A percentile compares a stretch with the other conserved stretches of the same genome.
Evolutionary conservation across 495 filamentous ascomycete species (phyloP).

Genomic region (Filosporella fistucella): DNA sequence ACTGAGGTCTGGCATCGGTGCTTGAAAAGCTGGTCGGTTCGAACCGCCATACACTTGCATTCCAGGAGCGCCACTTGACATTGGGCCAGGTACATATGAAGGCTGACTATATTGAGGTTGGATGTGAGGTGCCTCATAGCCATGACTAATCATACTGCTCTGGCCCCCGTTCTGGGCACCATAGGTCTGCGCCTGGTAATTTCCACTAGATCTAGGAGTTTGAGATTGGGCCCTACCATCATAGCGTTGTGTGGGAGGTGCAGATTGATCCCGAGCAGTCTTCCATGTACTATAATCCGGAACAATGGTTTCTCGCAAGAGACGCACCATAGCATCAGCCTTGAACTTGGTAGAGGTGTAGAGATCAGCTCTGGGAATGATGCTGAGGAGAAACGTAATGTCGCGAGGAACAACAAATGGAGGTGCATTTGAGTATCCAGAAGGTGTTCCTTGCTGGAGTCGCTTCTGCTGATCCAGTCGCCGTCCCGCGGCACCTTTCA

Average conservation of each 20-base stretch:
- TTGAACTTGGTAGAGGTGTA: constrained; percentile 65
- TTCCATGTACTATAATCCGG: constrained; percentile 42
- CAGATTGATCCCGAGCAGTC: constrained; percentile 15
- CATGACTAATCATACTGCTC: not conserved
- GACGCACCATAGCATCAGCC: constrained; percentile 64
- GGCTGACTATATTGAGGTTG: not conserved
- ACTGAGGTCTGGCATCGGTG: constrained; percentile 17
- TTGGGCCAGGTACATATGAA: too few species aligned
- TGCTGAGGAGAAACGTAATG: constrained; percentile 74
- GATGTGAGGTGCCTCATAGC: not conserved
- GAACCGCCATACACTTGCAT: too few species aligned
- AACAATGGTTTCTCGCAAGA: constrained; percentile 63
- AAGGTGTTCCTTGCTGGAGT: constrained; percentile 41
- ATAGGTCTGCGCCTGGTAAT: constrained; percentile 9
- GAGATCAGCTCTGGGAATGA: constrained; percentile 70
- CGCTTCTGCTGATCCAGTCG: constrained; percentile 76
- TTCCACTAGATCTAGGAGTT: constrained; percentile 7
- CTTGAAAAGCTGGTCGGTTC: too few species aligned
- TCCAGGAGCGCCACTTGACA: too few species aligned
- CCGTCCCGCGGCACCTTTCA: constrained; percentile 80
- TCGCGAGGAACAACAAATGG: constrained; percentile 65
- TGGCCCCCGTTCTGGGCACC: not conserved
- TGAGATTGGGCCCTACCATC: constrained; percentile 16
- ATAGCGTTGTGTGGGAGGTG: constrained; percentile 13
- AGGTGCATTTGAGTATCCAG: constrained; percentile 27